Evolutionary conservation across 495 filamentous ascomycete genomes (phyloP).

Genomic region (Neurospora sp.): DNA sequence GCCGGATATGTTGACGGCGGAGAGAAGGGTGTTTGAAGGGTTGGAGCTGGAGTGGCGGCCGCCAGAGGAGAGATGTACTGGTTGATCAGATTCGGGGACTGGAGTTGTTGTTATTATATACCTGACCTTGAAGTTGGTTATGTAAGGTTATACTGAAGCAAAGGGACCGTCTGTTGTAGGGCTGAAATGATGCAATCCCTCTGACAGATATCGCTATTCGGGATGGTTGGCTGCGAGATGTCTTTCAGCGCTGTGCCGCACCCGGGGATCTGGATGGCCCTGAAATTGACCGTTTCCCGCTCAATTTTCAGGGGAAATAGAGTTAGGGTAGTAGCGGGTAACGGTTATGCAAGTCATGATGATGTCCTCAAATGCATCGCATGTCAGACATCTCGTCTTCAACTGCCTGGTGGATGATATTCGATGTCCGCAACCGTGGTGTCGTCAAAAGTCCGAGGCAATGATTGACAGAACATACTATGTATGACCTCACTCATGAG

Average conservation of each 20-base stretch:
- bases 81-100: conserved; percentile 24
- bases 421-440: neutral
- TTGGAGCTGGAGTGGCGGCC: conserved; percentile 64
- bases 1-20: conserved; percentile 55
- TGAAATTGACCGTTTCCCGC: neutral
- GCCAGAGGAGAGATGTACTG: conserved; percentile 68
- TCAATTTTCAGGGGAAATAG: neutral
- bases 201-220: neutral
- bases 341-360: neutral
- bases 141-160: neutral
- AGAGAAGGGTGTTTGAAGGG: conserved; percentile 70
- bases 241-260: neutral
- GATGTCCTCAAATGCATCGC: neutral
- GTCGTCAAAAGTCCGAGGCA: neutral
- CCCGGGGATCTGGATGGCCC: neutral
- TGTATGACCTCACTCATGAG: neutral
- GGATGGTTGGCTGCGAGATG: neutral
- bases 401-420: neutral
- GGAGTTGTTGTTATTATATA: neutral
- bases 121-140: neutral
- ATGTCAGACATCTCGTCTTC: neutral
- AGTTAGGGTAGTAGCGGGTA: neutral
- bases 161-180: neutral
- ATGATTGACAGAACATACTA: neutral
- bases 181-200: conserved; percentile 1